Evolutionary conservation across 2,329 filamentous ascomycete genomes (phyloP).

Genomic region (Aspergillus sp.): DNA sequence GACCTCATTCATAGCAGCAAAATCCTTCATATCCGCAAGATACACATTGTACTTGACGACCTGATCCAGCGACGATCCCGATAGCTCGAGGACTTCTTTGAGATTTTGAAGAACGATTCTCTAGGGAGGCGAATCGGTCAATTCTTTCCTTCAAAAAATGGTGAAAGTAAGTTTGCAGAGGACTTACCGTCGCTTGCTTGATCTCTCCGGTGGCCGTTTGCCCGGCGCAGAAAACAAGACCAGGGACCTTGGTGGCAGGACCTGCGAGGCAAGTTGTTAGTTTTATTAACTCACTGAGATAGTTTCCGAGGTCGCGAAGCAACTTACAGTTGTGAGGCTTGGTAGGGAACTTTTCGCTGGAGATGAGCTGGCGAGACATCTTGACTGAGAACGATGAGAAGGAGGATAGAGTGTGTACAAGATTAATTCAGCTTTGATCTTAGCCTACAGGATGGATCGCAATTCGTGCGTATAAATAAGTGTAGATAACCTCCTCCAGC

Average conservation of each 20-base stretch:
- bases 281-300: no score
- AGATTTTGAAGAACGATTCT: constrained; percentile 50
- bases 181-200: constrained; percentile 46
- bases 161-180: no score
- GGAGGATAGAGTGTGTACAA: not conserved
- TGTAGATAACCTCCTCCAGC: no score
- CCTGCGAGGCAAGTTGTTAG: constrained; percentile 19
- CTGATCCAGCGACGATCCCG: constrained; percentile 58
- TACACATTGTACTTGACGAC: constrained; percentile 67
- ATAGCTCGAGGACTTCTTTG: constrained; percentile 58
- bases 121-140: not conserved
- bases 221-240: constrained; percentile 49
- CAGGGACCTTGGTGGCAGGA: constrained; percentile 47
- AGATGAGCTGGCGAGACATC: constrained; percentile 49
- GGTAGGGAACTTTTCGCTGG: constrained; percentile 48
- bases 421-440: no score
- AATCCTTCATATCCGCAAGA: constrained; percentile 63
- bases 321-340: constrained; percentile 49
- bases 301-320: no score
- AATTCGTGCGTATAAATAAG: no score
- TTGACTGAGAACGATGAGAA: no score
- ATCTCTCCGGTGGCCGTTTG: constrained; percentile 53
- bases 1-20: constrained; percentile 67
- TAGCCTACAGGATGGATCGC: no score
- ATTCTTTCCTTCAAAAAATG: no score